Evolutionary conservation across 805 yeast species (phyloP), one percentile per base, ranked within the genome.

Genomic region (Teunomyces stri): DNA sequence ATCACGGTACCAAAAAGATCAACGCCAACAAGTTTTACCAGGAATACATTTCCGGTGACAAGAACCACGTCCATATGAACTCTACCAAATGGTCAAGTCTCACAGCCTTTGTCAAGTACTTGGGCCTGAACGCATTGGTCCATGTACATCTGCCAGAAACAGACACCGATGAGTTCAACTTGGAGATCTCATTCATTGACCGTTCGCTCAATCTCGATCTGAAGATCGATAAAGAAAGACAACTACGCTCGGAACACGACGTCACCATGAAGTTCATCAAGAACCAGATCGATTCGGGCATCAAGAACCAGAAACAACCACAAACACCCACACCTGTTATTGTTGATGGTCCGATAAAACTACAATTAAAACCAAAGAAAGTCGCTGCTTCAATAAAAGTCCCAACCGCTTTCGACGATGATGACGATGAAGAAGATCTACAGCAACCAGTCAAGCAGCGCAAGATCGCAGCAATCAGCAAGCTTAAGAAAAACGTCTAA

Each of bases 1-100:
- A 80, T 38, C 98, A 92, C 62, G 96, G 97, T 4, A 87, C 88
- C 44, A 90, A 89, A 63, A 68, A 71, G 48, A 77, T 91, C 38
- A 84, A 83, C 47, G 92, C 90, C 3, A 94, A 94, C 68, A 78
- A 82, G 59, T 89, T 89, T 58, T 94, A 94, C 69, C 96, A 91
- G 59, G 97, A 91, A 61, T 85, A 85, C 59, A 92, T 94, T 48
- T 51, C 69, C 30, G 76, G 79, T 50, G 88, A 92, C 61, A 81
- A 81, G 57, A 81, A 87, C 48, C 98, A 94, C 64, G 71, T 90
- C 9, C 99, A 92, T 64, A 81, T 94, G 85, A 90, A 89, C 56
- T 83, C 97, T 1, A 94, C 99, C 0, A 75, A 75, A 49, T 94
- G 95, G 89, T 64, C 75, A 3, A 78, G 86, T 1, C 66, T 94